Percentiles rank a stretch among this genome's conserved stretches.
Conservation (phyloP, 257 asterid species). For the Voacanga thouarsii region DNA sequence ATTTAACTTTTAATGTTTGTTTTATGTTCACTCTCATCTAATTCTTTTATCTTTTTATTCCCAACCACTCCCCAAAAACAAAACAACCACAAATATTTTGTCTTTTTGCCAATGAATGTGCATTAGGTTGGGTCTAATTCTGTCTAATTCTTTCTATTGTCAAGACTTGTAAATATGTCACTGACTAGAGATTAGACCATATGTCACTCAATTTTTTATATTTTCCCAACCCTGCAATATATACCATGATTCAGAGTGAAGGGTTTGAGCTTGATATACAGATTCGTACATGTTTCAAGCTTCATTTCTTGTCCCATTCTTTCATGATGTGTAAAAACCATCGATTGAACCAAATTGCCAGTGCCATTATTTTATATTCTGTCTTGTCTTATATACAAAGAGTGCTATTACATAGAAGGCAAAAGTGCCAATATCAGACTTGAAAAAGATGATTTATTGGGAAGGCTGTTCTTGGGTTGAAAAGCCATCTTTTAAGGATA, state of each 20-base stretch:
- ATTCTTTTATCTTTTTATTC: not conserved
- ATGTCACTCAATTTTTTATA: not conserved
- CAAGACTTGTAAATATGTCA: not conserved
- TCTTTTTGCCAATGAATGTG: not conserved
- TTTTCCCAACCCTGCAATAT: not conserved
- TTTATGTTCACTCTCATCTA: conserved; percentile 7
- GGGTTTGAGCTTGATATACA: not conserved
- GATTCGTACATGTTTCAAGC: not conserved
- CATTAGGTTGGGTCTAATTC: not conserved
- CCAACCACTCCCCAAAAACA: not conserved
- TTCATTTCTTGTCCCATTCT: not conserved
- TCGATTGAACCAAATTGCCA: not conserved
- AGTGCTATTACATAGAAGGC: no score
- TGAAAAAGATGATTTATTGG: not conserved
- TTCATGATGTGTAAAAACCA: not conserved
- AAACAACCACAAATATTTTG: not conserved
- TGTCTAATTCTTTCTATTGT: not conserved
- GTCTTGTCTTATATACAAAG: no score
- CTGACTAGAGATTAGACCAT: not conserved
- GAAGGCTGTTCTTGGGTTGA: not conserved
- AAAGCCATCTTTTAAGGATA: not conserved
- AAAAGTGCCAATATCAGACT: not conserved
- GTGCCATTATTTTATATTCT: no score
- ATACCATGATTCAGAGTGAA: not conserved
- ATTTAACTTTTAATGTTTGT: not conserved